Evolutionary conservation across 2,329 filamentous ascomycete species (phyloP), one percentile per base, ranked within the genome.

Genomic region (Penicillium sp.): DNA sequence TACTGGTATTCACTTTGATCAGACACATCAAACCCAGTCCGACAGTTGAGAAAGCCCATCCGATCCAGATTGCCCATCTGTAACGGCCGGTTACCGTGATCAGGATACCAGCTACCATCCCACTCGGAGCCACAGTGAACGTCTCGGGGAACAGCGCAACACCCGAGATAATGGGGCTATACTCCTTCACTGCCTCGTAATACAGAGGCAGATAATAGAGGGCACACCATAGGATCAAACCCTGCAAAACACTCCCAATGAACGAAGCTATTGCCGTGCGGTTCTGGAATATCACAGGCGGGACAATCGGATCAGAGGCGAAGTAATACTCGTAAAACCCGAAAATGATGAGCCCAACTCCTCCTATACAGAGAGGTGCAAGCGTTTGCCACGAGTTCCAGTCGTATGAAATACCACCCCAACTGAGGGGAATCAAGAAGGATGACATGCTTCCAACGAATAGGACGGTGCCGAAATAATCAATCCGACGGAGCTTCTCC

Each of bases 351-450:
- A 89, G 68, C 1, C 82, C 80, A 1, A 73, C 68, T 0, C 73
- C 65, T 1, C 86, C 85, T 9, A 88, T 37, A 4, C 84, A 68
- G 14, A 90, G 71, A 0, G 86, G 87, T 0, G 86, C 78, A 2
- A 90, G 73, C 0, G 84, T 86, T 1, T 79, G 77, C 79, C 82
- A 88, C 4, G 80, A 84, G 42, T 73, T 67, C 87, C 87, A 90
- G 0, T 78, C 65, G 66, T 87, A 89, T 73, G 86, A 82, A 9
- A 88, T 78, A 36, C 85, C 86, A 10, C 85, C 87, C 78, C 84
- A 86, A 2, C 84, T 85, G 4, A 88, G 67, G 0, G 84, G 82
- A 42, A 88, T 83, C 38, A 88, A 69, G 63, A 88, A 82, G 22
- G 79, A 80, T 0, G 84, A 84, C 12, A 79, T 77, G 14, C 82